Evolutionary conservation across 176 grass and related monocot genomes (phyloP).

Genomic region (Lolium multiflorum): DNA sequence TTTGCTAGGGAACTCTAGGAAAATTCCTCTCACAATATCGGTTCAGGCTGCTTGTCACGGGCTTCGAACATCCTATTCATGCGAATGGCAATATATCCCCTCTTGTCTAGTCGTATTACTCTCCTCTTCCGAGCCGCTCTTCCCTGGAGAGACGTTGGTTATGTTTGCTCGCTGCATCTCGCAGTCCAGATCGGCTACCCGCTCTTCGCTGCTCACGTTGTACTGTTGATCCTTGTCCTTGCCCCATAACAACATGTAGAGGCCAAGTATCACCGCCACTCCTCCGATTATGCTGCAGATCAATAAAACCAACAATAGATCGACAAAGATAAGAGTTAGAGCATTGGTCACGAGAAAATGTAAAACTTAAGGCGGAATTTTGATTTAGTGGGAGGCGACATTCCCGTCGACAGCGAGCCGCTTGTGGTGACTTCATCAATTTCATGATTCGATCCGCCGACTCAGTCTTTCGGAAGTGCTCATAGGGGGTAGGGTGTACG

Average conservation of each 20-base stretch:
- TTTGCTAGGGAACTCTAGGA: too few relatives aligned
- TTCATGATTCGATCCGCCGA: too few relatives aligned
- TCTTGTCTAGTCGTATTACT: not conserved
- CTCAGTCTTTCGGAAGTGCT: too few relatives aligned
- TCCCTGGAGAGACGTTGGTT: not conserved
- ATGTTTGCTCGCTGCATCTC: slow-evolving; percentile 20
- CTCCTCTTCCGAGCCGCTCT: not conserved
- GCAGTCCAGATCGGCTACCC: slow-evolving; percentile 29
- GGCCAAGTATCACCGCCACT: slow-evolving; percentile 63
- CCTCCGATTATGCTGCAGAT: slow-evolving; percentile 75
- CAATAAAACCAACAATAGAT: not conserved
- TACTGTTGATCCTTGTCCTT: slow-evolving; percentile 67
- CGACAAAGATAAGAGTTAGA: not conserved
- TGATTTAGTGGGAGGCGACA: too few relatives aligned
- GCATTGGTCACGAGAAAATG: too few relatives aligned
- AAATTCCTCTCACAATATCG: too few relatives aligned
- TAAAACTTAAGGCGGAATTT: too few relatives aligned
- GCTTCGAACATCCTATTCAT: too few relatives aligned
- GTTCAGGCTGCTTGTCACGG: too few relatives aligned
- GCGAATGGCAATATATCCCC: not conserved
- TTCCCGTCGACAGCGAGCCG: too few relatives aligned
- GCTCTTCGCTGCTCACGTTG: slow-evolving; percentile 20
- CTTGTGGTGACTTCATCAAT: too few relatives aligned
- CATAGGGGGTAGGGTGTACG: too few relatives aligned
- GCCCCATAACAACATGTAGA: slow-evolving; percentile 83